phyloP scores from a whole-genome alignment of 148 eudicot genomes.

The Nepenthes gracilis region DNA sequence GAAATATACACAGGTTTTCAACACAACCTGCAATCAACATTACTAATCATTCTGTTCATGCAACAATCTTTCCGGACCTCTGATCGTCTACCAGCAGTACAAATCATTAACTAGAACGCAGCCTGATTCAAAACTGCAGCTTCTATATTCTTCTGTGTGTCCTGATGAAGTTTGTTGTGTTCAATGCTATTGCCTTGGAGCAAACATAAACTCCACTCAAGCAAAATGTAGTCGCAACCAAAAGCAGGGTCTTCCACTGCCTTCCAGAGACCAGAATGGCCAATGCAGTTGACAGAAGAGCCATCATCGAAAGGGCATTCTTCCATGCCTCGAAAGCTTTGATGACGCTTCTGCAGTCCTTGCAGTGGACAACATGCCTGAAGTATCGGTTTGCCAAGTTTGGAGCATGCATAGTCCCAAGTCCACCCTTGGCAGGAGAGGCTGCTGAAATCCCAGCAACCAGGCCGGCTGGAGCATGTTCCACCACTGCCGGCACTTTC shows the following conservation, averaged over 20 bases:
- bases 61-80: too few species aligned
- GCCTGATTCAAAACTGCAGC: neutral
- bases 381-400: slow-evolving; percentile 71
- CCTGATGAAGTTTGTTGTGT: slow-evolving; percentile 83
- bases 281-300: slow-evolving; percentile 44
- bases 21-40: too few species aligned
- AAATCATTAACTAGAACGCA: too few species aligned
- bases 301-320: slow-evolving; percentile 39
- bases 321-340: slow-evolving; percentile 65
- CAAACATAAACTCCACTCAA: slow-evolving; percentile 61
- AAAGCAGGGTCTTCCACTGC: slow-evolving; percentile 73
- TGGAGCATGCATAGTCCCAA: slow-evolving; percentile 63
- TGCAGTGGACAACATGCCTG: slow-evolving; percentile 85
- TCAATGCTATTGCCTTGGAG: slow-evolving; percentile 53
- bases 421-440: slow-evolving; percentile 82
- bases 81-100: too few species aligned
- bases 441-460: slow-evolving; percentile 75
- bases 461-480: slow-evolving; percentile 94
- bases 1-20: too few species aligned
- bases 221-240: slow-evolving; percentile 44
- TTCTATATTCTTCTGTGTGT: slow-evolving; percentile 66
- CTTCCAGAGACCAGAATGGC: slow-evolving; percentile 60
- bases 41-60: too few species aligned
- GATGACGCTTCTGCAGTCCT: slow-evolving; percentile 50
- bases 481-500: slow-evolving; percentile 66